phyloP scores from a whole-genome alignment of 352 stramenopile genomes.

The Globisporangium sylvaticum region DNA sequence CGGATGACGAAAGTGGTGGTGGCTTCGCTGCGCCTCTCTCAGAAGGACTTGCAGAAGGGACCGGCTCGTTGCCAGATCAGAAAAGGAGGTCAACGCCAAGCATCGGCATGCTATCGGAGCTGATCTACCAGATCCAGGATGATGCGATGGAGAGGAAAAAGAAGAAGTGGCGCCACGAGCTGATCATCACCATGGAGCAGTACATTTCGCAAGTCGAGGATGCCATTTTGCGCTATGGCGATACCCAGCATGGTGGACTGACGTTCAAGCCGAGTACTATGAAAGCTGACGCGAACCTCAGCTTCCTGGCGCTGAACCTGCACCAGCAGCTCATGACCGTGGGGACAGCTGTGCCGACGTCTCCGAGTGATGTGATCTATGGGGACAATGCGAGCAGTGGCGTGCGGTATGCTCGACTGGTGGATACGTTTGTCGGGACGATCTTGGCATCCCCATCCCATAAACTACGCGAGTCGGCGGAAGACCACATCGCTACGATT shows the following conservation, averaged over 20 bases:
- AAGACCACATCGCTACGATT: slow-evolving; percentile 14
- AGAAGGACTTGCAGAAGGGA: slow-evolving; percentile 12
- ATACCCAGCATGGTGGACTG: slow-evolving; percentile 55
- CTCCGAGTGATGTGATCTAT: slow-evolving; percentile 43
- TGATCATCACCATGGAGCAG: slow-evolving; percentile 73
- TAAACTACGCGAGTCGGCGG: background rate
- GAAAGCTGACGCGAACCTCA: slow-evolving; percentile 75
- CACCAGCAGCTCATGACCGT: slow-evolving; percentile 83
- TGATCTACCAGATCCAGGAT: slow-evolving; percentile 86
- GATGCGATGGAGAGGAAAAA: slow-evolving; percentile 77
- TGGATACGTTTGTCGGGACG: slow-evolving; percentile 56
- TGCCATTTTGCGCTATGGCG: slow-evolving; percentile 71
- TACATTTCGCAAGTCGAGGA: slow-evolving; percentile 81
- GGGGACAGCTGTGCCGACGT: slow-evolving; percentile 63
- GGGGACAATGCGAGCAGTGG: slow-evolving; percentile 31
- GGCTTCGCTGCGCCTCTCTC: slow-evolving; percentile 15
- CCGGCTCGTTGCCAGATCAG: slow-evolving; percentile 18
- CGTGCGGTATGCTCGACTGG: slow-evolving; percentile 41
- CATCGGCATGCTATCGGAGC: slow-evolving; percentile 79
- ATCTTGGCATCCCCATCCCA: slow-evolving; percentile 33
- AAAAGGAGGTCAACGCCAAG: slow-evolving; percentile 30
- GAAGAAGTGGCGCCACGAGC: slow-evolving; percentile 69
- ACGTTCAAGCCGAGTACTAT: slow-evolving; percentile 88
- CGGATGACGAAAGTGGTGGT: slow-evolving; percentile 11
- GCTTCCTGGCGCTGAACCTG: slow-evolving; percentile 81